A percentile compares a stretch with the other conserved stretches of the same genome.
Evolutionary conservation across 305 asterid genomes (phyloP).

Genomic region (Withania somnifera): DNA sequence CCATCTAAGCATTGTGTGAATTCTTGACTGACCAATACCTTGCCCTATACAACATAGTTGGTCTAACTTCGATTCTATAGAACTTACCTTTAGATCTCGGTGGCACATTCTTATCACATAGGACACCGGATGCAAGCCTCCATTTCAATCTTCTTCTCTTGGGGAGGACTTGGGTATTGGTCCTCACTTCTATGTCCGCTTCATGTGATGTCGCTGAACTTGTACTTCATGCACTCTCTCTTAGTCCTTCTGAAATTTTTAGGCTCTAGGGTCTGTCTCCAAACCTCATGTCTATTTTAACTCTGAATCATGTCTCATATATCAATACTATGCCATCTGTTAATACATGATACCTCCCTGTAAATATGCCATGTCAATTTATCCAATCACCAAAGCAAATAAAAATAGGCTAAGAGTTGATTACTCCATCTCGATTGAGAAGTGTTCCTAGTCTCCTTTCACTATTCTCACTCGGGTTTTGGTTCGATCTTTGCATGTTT

Average conservation of each 20-base stretch:
- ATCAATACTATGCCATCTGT: not conserved
- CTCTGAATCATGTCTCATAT: not conserved
- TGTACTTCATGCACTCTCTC: not conserved
- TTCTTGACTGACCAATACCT: not conserved
- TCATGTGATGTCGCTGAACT: not conserved
- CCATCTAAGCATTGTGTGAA: not conserved
- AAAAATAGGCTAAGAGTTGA: no score
- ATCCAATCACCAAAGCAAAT: not conserved
- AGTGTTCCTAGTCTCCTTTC: no score
- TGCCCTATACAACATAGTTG: not conserved
- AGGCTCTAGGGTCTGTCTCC: not conserved
- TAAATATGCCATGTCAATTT: not conserved
- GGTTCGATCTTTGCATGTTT: not conserved
- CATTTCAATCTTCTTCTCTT: not conserved
- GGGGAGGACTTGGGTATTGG: not conserved
- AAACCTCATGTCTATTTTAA: not conserved
- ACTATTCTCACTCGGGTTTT: not conserved
- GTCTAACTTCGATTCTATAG: not conserved
- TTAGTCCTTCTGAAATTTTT: not conserved
- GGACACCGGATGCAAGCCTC: not conserved
- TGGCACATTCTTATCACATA: not conserved
- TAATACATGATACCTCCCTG: not conserved
- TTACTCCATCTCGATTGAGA: no score
- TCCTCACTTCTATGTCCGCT: not conserved
- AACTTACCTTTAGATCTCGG: not conserved